Evolutionary conservation across 2,329 filamentous ascomycete species (phyloP), one percentile per base, ranked within the genome.

Genomic region (Cryphonectria naterciae): DNA sequence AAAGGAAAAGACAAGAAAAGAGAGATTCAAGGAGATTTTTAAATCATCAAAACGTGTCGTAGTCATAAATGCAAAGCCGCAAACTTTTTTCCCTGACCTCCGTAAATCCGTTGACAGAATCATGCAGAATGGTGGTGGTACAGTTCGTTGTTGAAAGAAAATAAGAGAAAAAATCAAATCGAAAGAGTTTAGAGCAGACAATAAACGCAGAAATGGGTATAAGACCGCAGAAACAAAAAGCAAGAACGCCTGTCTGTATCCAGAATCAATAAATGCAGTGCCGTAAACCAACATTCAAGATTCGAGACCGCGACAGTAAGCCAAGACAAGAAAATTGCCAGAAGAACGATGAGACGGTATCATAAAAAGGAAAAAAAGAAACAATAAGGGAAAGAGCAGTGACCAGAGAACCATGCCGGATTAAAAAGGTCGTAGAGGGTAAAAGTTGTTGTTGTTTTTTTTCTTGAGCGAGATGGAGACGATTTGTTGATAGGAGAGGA

Each of bases 371-470:
- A 68, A 58, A 68, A 32, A 54, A 52, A 56, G 67, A 68, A 58
- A 68, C 67, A 68, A 68, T 28, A 68, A 63, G 67, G 56, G 58
- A 68, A 68, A 68, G 67, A 68, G 67, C 67, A 54, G n/a, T 52
- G 63, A 63, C 67, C 67, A 68, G 67, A 68, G 49, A 56, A 68
- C 67, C 67, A 68, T 68, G 67, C 41, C 37, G 43, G 43, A 68
- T 68, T 68, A 68, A 68, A 68, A 32, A 54, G 67, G 28, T 68
- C 56, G 41, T 68, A 68, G 32, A 35, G 7, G 2, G 19, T 15
- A 61, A 68, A 35, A 43, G 58, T 62, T 62, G 58, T n/a, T 61
- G 58, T 35, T 61, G 32, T 61, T 62, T 22, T 25, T 49, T 68
- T 56, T 46, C 13, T 61, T 39, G 35, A 41, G 49, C 22, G 43